These are phyloP conservation scores for Gelatoporia subvermispora DNA, from an alignment of 768 basidiomycete genomes.

Conservation along the genomic window DNA sequence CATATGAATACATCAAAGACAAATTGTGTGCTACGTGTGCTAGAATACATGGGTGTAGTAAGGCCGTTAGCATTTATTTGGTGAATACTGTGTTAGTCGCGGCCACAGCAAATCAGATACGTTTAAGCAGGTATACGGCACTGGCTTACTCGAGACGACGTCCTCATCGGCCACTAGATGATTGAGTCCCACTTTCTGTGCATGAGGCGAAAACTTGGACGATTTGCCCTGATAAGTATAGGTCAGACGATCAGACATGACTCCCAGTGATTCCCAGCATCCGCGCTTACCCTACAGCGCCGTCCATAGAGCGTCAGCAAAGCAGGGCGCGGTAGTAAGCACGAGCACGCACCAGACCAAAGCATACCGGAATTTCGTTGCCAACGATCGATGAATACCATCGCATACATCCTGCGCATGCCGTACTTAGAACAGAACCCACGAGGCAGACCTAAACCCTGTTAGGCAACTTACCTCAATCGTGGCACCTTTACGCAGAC, in stretches of 20 bases:
- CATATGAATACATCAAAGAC: too few species aligned
- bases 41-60: too few species aligned
- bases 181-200: conserved; percentile 84
- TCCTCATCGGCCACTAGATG: conserved; percentile 87
- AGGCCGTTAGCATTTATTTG: conserved; percentile 16
- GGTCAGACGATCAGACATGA: conserved; percentile 4
- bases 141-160: conserved; percentile 76
- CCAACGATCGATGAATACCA: conserved; percentile 86
- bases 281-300: conserved; percentile 14
- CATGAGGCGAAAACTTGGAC: conserved; percentile 89
- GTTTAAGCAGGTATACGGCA: not conserved
- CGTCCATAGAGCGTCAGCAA: not conserved
- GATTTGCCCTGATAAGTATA: conserved; percentile 67
- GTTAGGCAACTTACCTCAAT: conserved; percentile 60
- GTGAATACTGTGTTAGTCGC: conserved; percentile 38
- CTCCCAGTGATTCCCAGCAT: not conserved
- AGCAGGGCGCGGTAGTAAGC: conserved; percentile 6
- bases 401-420: conserved; percentile 73
- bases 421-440: not conserved
- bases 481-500: conserved; percentile 85
- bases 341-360: conserved; percentile 72
- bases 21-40: too few species aligned
- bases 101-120: too few species aligned
- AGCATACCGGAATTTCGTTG: conserved; percentile 88
- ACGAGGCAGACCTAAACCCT: too few species aligned